Conservation (phyloP, 306 rosid species). For the Lagenaria siceraria region DNA sequence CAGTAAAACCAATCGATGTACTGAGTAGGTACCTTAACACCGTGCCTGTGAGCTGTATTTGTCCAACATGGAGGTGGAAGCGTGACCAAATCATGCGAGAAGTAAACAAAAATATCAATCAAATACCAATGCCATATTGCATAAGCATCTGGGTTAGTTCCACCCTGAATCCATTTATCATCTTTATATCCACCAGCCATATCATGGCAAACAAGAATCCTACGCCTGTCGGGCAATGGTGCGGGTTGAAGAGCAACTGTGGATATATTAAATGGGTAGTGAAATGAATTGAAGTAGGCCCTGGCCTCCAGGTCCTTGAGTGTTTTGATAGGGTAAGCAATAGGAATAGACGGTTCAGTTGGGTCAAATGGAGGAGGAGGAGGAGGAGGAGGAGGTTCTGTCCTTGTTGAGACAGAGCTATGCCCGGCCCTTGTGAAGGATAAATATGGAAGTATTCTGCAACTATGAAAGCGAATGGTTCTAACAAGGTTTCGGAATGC, state of each 20-base stretch:
- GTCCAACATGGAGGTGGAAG: constrained; percentile 88
- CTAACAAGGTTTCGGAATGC: background rate
- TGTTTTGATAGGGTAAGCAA: constrained; percentile 77
- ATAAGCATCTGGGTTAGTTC: constrained; percentile 57
- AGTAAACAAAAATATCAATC: constrained; percentile 83
- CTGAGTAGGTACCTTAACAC: constrained; percentile 51
- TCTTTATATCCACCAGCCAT: constrained; percentile 73
- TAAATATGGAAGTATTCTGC: background rate
- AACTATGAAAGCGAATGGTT: background rate
- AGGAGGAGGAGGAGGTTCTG: background rate
- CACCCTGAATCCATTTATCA: constrained; percentile 92
- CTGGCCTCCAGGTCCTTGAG: constrained; percentile 53
- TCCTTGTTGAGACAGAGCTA: background rate
- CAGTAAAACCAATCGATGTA: background rate
- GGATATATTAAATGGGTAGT: constrained; percentile 71
- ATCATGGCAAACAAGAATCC: constrained; percentile 81
- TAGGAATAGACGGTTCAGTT: constrained; percentile 41
- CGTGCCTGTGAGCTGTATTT: constrained; percentile 67
- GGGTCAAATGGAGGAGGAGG: constrained; percentile 38
- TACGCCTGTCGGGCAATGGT: constrained; percentile 45
- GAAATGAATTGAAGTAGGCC: constrained; percentile 71
- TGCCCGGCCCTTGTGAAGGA: background rate
- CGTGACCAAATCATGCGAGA: constrained; percentile 70
- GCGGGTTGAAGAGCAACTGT: constrained; percentile 29
- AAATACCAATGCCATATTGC: constrained; percentile 84